phyloP scores from a whole-genome alignment of 805 yeast species.

The Ogataea trehaloabstinens region DNA sequence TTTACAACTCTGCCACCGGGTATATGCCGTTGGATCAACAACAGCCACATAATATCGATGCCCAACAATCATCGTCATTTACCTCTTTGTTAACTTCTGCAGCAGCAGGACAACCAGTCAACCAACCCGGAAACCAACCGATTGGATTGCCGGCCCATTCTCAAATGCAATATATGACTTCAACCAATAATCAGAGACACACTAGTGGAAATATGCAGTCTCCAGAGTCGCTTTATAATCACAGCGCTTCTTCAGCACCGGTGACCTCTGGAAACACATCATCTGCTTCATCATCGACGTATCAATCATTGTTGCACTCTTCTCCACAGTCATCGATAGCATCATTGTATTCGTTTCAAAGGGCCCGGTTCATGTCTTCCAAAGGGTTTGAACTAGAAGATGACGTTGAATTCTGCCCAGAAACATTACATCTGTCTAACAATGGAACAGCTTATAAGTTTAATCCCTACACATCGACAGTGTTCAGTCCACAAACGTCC shows the following conservation, averaged over 20 bases:
- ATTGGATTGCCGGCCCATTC: neutral
- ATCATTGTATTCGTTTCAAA: constrained; percentile 25
- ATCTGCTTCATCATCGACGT: constrained; percentile 20
- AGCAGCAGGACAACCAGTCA: constrained; percentile 13
- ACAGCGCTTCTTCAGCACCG: constrained; percentile 6
- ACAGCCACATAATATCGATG: constrained; percentile 1
- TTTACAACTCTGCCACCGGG: constrained; percentile 2
- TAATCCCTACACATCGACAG: constrained; percentile 65
- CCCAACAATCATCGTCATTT: constrained; percentile 18
- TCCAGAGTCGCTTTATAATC: constrained; percentile 18
- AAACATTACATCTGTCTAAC: constrained; percentile 32
- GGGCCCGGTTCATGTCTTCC: constrained; percentile 56
- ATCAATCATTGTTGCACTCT: constrained; percentile 24
- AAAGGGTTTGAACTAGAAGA: constrained; percentile 63
- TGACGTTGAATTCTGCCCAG: constrained; percentile 66
- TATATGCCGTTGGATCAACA: constrained; percentile 12
- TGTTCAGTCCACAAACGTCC: constrained; percentile 52
- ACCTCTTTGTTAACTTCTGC: constrained; percentile 20
- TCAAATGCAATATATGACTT: constrained; percentile 8
- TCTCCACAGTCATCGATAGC: constrained; percentile 27
- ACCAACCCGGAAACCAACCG: neutral
- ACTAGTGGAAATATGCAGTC: constrained; percentile 9
- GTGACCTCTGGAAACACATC: constrained; percentile 14
- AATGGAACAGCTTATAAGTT: constrained; percentile 38
- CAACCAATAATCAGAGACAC: constrained; percentile 10